phyloP scores from a whole-genome alignment of 2,329 filamentous ascomycete genomes.

The Golovinomyces cichoracearum region DNA sequence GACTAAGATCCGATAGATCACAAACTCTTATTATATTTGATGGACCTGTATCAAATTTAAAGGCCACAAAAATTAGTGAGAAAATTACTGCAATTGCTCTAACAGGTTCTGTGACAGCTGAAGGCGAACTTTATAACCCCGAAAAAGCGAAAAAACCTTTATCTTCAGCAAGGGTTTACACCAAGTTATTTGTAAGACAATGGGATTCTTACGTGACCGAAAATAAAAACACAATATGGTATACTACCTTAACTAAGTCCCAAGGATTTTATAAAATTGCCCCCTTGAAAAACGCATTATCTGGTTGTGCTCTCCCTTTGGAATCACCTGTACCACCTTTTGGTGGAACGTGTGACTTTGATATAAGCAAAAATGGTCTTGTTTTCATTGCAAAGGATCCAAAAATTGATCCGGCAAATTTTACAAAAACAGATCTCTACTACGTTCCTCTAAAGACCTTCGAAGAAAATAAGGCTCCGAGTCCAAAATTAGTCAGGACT shows the following conservation, averaged over 20 bases:
- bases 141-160: constrained; percentile 30
- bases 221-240: constrained; percentile 48
- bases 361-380: constrained; percentile 38
- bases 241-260: constrained; percentile 28
- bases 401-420: constrained; percentile 39
- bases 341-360: constrained; percentile 57
- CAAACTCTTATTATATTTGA: constrained; percentile 23
- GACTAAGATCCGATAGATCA: constrained; percentile 11
- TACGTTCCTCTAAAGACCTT: constrained; percentile 39
- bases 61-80: constrained; percentile 25
- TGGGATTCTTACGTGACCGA: constrained; percentile 55
- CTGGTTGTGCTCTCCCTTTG: constrained; percentile 18
- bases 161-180: constrained; percentile 45
- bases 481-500: constrained; percentile 28
- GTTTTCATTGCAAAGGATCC: constrained; percentile 56
- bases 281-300: constrained; percentile 36
- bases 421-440: constrained; percentile 66
- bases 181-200: constrained; percentile 50
- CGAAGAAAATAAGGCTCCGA: constrained; percentile 23
- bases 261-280: constrained; percentile 15
- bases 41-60: constrained; percentile 31
- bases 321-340: constrained; percentile 52
- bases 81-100: constrained; percentile 28
- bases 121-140: constrained; percentile 43
- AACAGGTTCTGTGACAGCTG: constrained; percentile 38